These are phyloP conservation scores for Suillus sp. DNA, from an alignment of 768 basidiomycete species.

Conservation along the genomic window DNA sequence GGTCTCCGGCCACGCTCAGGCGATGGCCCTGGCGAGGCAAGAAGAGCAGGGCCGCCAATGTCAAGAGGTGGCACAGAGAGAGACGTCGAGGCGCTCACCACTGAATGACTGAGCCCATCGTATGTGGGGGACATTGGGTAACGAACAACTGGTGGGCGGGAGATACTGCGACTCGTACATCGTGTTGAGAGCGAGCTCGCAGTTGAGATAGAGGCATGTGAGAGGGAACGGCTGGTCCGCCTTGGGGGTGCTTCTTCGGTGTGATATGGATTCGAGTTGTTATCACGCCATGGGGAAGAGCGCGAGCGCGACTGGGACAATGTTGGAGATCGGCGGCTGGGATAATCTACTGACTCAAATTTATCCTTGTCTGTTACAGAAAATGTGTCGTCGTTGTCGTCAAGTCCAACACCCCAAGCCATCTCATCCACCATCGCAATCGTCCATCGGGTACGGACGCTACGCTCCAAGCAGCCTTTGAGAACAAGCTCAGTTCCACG, in stretches of 20 bases:
- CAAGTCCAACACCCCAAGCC: conserved; percentile 71
- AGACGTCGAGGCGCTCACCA: conserved; percentile 20
- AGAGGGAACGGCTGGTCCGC: conserved; percentile 48
- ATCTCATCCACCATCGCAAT: conserved; percentile 78
- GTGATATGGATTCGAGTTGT: conserved; percentile 28
- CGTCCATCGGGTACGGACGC: conserved; percentile 69
- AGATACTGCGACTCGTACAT: conserved; percentile 43
- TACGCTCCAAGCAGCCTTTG: conserved; percentile 75
- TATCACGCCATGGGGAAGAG: conserved; percentile 31
- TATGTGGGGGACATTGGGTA: conserved; percentile 30
- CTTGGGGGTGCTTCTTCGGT: conserved; percentile 36
- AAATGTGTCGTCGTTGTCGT: conserved; percentile 39
- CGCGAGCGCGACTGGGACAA: conserved; percentile 30
- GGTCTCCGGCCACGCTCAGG: conserved; percentile 33
- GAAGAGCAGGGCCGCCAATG: conserved; percentile 25
- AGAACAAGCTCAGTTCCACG: conserved; percentile 70
- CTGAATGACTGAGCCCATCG: conserved; percentile 25
- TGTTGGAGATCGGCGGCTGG: conserved; percentile 18
- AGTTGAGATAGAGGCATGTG: conserved; percentile 46
- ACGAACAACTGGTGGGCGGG: conserved; percentile 36
- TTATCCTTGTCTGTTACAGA: conserved; percentile 30
- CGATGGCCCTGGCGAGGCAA: conserved; percentile 23
- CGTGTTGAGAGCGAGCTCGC: conserved; percentile 42
- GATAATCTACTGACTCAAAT: conserved; percentile 29
- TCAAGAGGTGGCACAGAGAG: conserved; percentile 31